Percentiles rank a stretch among this genome's conserved stretches.
phyloP scores from a whole-genome alignment of 108 stramenopile species.

The Pseudonitzschia multiseries region DNA sequence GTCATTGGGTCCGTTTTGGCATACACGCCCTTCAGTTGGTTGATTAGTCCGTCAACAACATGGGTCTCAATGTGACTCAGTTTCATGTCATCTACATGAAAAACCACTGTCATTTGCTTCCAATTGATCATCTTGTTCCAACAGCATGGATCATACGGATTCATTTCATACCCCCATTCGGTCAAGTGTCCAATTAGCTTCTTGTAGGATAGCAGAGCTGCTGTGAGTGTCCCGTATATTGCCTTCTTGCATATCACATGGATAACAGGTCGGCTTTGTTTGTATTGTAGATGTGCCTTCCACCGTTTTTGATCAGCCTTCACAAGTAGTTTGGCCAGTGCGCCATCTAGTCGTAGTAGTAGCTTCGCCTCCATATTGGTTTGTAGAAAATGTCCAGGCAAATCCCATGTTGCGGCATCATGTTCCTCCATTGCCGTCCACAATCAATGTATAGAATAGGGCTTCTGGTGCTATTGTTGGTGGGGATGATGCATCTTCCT shows the following conservation, averaged over 20 bases:
- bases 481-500: neutral
- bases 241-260: constrained; percentile 14
- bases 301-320: neutral
- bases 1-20: constrained; percentile 14
- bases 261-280: neutral
- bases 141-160: no score
- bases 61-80: constrained; percentile 30
- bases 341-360: neutral
- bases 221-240: constrained; percentile 35
- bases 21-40: constrained; percentile 6
- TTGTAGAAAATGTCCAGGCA: no score
- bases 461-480: no score
- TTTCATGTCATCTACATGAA: no score
- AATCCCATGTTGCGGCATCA: constrained; percentile 44
- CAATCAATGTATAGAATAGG: neutral
- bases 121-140: no score
- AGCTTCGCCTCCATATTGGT: constrained; percentile 16
- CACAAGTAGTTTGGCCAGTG: neutral
- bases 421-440: constrained; percentile 23
- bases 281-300: neutral
- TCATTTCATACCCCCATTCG: no score
- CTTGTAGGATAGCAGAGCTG: constrained; percentile 35
- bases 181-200: constrained; percentile 9
- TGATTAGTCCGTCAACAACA: constrained; percentile 23
- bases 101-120: no score